Percentiles rank a stretch among this genome's conserved stretches.
phyloP scores from a whole-genome alignment of 345 rosid genomes.

The Salix suchowensis region DNA sequence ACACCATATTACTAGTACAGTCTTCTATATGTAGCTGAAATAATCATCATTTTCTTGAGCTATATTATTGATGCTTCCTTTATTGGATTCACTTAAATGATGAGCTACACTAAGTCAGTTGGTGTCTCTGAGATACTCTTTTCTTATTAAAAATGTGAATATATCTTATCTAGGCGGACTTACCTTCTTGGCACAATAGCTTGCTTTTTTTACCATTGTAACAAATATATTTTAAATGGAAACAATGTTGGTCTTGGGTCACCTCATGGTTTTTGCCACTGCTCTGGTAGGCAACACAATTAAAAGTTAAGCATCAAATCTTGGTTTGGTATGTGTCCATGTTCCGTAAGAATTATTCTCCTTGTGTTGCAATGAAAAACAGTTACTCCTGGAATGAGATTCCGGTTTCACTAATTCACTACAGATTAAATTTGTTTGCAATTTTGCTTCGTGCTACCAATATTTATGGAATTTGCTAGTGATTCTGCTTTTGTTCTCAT shows the following conservation, averaged over 20 bases:
- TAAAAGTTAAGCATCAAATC: background rate
- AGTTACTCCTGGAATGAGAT: background rate
- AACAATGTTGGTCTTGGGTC: background rate
- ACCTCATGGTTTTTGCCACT: background rate
- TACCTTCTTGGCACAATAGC: background rate
- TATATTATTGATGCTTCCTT: background rate
- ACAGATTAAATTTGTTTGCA: background rate
- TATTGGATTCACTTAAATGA: background rate
- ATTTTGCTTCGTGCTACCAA: background rate
- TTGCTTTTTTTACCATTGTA: background rate
- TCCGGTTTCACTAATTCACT: background rate
- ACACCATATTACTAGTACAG: background rate
- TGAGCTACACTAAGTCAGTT: background rate
- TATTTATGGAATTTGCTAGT: conserved; percentile 3
- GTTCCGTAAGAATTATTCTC: background rate
- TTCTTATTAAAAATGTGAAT: background rate
- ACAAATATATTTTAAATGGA: background rate
- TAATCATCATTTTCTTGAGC: background rate
- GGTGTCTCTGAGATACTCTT: background rate
- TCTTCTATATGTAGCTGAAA: background rate
- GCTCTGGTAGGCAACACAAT: background rate
- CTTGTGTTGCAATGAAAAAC: background rate
- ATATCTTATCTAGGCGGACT: background rate
- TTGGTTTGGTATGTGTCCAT: background rate
- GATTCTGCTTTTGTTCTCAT: conserved; percentile 10